These are phyloP conservation scores for Tylopilus vinaceipallidus DNA, from an alignment of 768 basidiomycete genomes.

Conservation along the genomic window DNA sequence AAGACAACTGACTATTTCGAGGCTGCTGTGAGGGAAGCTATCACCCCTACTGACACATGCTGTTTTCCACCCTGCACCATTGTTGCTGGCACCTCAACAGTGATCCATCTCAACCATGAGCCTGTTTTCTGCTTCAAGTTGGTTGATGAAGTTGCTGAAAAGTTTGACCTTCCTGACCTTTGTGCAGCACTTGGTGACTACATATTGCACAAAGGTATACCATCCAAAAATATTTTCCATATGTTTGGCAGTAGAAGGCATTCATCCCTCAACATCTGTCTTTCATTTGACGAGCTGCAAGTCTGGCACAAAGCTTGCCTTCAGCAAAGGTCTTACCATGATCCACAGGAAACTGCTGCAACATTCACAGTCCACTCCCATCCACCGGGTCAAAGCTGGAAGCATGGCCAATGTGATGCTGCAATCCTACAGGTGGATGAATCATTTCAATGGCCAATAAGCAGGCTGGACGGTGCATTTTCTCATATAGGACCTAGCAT, in stretches of 20 bases:
- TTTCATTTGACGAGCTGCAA: not conserved
- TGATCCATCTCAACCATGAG: not conserved
- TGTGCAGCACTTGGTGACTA: not conserved
- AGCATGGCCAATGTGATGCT: not conserved
- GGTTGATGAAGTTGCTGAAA: not conserved
- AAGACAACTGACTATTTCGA: not conserved
- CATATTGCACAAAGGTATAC: no score
- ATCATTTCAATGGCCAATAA: not conserved
- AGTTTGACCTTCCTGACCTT: not conserved
- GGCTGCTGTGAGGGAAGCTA: not conserved
- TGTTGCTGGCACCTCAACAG: not conserved
- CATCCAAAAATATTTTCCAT: no score
- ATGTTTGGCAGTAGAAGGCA: no score
- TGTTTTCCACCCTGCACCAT: not conserved
- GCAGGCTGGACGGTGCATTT: not conserved
- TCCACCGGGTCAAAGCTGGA: not conserved
- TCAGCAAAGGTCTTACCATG: not conserved
- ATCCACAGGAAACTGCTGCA: not conserved
- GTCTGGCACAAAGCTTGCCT: not conserved
- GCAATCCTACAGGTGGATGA: not conserved
- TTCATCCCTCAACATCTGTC: no score
- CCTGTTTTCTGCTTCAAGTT: fast-evolving
- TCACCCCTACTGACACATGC: not conserved
- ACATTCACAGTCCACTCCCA: not conserved
- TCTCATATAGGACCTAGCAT: no score